Evolutionary conservation across 805 yeast species (phyloP), one percentile per base, ranked within the genome.

Genomic region (Maudiozyma turicensis): DNA sequence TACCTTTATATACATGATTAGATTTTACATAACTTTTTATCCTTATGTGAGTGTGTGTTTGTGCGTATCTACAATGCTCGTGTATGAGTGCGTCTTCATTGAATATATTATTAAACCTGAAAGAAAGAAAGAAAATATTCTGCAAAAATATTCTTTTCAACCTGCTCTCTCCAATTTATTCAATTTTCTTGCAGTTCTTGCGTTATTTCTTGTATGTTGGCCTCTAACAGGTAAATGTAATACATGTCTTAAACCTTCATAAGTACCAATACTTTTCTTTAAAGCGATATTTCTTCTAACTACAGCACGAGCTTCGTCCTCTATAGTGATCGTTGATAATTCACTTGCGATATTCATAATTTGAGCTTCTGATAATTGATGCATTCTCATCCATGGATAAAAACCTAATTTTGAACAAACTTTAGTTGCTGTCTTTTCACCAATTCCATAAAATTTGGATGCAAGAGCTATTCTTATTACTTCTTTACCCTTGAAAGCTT

Each of bases 351-450:
- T 73, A 35, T 85, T 80, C 78, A 91, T 76, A 43, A 89, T 75
- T 59, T 89, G 95, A 30, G 88, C 86, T 68, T 93, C 98, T 31
- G 84, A 73, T 38, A 93, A 76, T 68, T 93, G 95, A 65, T 86
- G 93, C 86, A 90, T 84, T 69, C 95, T 80, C 95, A 91, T 90
- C 64, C 77, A 74, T 43, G 98, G 98, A 62, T 90, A 91, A 51
- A 93, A 77, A 9, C 96, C 96, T 26, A 91, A 78, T 63, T 81
- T 87, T 39, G 97, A 82, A 65, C 96, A 89, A 47, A 93, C 73
- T 58, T 74, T 72, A 54, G 77, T 78, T 2, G 97, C 91, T 8
- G 85, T 80, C 48, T 71, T 66, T 43, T 71, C 67, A n/a, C 98
- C 96, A 40, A 93, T 72, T 32, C 98, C 99, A 64, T 86, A 90